Evolutionary conservation across 192 early-diverging fungal species (phyloP).

Genomic region (Phlyctochytrium planicorne): DNA sequence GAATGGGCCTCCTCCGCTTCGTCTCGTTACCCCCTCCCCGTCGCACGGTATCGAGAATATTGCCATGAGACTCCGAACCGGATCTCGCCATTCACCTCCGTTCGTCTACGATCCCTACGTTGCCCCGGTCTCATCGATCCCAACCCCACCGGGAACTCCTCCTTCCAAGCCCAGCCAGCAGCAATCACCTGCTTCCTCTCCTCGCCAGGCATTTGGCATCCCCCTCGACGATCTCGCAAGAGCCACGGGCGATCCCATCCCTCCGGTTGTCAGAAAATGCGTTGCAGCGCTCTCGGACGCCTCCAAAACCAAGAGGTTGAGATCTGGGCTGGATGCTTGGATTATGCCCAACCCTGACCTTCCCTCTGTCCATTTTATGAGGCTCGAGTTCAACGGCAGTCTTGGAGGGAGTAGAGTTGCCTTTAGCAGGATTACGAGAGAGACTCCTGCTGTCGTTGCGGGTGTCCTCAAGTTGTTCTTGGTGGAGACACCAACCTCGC

Average conservation of each 20-base stretch:
- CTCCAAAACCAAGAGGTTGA: slow-evolving; percentile 7
- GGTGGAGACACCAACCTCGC: slow-evolving; percentile 24
- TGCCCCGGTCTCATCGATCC: neutral
- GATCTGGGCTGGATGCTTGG: slow-evolving; percentile 35
- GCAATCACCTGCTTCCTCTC: neutral
- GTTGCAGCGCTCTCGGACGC: slow-evolving; percentile 26
- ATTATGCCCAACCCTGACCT: slow-evolving; percentile 30
- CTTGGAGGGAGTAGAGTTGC: slow-evolving; percentile 5
- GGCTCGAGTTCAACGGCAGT: slow-evolving; percentile 30
- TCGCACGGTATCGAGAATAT: slow-evolving; percentile 18
- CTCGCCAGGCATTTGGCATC: slow-evolving; percentile 33
- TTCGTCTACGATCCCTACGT: slow-evolving; percentile 17
- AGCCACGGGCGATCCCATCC: slow-evolving; percentile 27
- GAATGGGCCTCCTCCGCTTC: slow-evolving; percentile 2
- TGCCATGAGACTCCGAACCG: slow-evolving; percentile 23
- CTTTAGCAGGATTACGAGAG: slow-evolving; percentile 9
- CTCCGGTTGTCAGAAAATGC: slow-evolving; percentile 30
- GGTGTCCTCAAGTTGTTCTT: slow-evolving; percentile 39
- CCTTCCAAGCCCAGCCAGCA: neutral
- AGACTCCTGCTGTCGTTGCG: slow-evolving; percentile 28
- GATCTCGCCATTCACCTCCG: slow-evolving; percentile 19
- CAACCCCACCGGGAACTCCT: neutral
- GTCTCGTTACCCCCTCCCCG: slow-evolving; percentile 18
- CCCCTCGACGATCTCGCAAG: slow-evolving; percentile 23
- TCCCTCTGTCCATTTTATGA: slow-evolving; percentile 36